A percentile compares a stretch with the other conserved stretches of the same genome.
phyloP scores from a whole-genome alignment of 495 filamentous ascomycete genomes.

The Penicillium roqueforti region DNA sequence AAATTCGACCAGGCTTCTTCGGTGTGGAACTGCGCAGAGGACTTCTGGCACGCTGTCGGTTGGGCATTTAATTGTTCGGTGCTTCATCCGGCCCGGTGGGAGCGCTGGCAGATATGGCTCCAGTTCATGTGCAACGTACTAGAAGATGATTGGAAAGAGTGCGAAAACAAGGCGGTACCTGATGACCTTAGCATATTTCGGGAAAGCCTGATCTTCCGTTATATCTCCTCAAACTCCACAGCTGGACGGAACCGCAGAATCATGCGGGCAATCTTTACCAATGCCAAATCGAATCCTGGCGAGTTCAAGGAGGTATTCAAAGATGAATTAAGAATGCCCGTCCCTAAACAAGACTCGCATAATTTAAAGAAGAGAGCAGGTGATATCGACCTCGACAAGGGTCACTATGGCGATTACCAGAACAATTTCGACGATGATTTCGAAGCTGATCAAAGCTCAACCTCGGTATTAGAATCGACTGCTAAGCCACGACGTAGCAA shows the following conservation, averaged over 20 bases:
- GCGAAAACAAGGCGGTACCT: slow-evolving; percentile 30
- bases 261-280: slow-evolving; percentile 60
- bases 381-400: slow-evolving; percentile 56
- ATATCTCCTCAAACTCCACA: slow-evolving; percentile 38
- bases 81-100: slow-evolving; percentile 66
- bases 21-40: slow-evolving; percentile 67
- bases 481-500: slow-evolving; percentile 22
- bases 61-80: slow-evolving; percentile 94
- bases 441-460: slow-evolving; percentile 5
- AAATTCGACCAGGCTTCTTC: slow-evolving; percentile 60
- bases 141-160: slow-evolving; percentile 67
- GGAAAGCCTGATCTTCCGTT: slow-evolving; percentile 54
- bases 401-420: slow-evolving; percentile 55
- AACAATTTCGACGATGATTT: slow-evolving; percentile 45
- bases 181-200: slow-evolving; percentile 34
- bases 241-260: slow-evolving; percentile 49
- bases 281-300: slow-evolving; percentile 42
- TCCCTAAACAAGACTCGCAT: slow-evolving; percentile 16
- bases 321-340: slow-evolving; percentile 50
- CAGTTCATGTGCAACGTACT: slow-evolving; percentile 74
- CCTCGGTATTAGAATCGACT: neutral
- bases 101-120: slow-evolving; percentile 77
- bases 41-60: slow-evolving; percentile 86
- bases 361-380: slow-evolving; percentile 38
- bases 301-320: slow-evolving; percentile 60